Evolutionary conservation across 2,329 filamentous ascomycete genomes (phyloP).

Genomic region (Pseudogymnoascus sp.): DNA sequence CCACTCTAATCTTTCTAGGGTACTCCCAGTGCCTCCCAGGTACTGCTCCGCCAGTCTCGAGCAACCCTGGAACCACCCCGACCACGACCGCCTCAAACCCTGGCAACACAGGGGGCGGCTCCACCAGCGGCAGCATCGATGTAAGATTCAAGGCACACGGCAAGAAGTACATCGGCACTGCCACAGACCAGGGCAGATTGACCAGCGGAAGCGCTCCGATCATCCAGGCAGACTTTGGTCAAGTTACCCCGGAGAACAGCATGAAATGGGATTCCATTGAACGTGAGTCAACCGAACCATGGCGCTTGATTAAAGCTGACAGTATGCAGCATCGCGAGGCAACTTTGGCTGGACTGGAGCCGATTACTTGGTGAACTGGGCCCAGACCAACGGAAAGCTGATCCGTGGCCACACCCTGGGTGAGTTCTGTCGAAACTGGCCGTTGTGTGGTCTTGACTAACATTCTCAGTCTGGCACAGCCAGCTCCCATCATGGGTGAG

Average conservation of each 20-base stretch:
- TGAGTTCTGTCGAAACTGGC: not conserved
- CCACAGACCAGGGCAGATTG: conserved; percentile 9
- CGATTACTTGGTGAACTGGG: conserved; percentile 56
- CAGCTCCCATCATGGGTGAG: conserved; percentile 56
- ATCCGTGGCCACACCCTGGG: conserved; percentile 59
- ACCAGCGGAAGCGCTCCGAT: not conserved
- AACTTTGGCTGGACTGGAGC: conserved; percentile 49
- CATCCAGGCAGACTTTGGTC: conserved; percentile 56
- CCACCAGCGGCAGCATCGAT: conserved; percentile 12
- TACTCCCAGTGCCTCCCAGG: conserved; percentile 26
- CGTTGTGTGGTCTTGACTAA: not conserved
- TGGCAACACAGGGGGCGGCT: conserved; percentile 5
- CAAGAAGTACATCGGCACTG: conserved; percentile 15
- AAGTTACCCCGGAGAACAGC: conserved; percentile 62
- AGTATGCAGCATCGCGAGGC: conserved; percentile 31
- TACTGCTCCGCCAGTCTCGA: not conserved
- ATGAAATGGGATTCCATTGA: conserved; percentile 65
- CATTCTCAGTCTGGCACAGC: conserved; percentile 48
- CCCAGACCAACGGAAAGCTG: conserved; percentile 47
- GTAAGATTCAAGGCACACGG: conserved; percentile 1
- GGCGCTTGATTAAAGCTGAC: conserved; percentile 4
- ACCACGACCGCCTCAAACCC: conserved; percentile 12
- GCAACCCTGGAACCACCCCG: conserved; percentile 12
- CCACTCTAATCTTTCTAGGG: not conserved
- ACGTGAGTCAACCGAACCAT: conserved; percentile 19